Base-by-base conservation (phyloP, 495 filamentous ascomycete genomes). In the Xylaria longipes region DNA sequence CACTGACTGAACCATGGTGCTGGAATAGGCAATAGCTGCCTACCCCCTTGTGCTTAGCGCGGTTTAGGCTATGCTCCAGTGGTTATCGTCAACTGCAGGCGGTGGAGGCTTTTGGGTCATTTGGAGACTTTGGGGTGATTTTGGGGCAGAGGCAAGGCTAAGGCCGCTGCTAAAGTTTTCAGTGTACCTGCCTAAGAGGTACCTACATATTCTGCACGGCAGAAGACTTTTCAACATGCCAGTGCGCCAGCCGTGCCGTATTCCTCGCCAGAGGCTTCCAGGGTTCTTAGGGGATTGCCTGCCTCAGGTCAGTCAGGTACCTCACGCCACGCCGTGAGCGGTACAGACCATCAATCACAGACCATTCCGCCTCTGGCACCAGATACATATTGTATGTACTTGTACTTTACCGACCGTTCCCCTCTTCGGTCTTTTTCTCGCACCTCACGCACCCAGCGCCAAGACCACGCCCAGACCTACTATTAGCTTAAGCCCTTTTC, bases 401-500 rank as follows among this genome's bases (percentile, higher is more conserved):
- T 29, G 25, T n/a, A 12, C 57, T 25, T 63, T 41, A 63, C 45
- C 43, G 63, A 50, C 43, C 39, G 31, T 41, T 57, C 52, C 68
- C 69, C 69, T 57, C 69, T 69, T 29, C 66, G 52, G 52, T 37
- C 52, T 69, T 48, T 58, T 71, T 35, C 57, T 60, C 31, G 56
- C 54, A 58, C 54, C 54, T 62, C 37, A n/a, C 60, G n/a, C 45
- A 39, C 25, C 56, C 58, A 52, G 27, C 41, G 69, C 69, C 69
- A 71, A 71, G 69, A 2, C 69, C 29, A 66, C 43, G 48, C 61
- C 50, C 48, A 71, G 69, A 41, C 62, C 62, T 71, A n/a, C n/a
- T n/a, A n/a, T n/a, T n/a, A 64, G 45, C 68, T 52, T 45, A 65
- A 71, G 69, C 62, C 69, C 69, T 71, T 71, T 71, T 71, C 69